A percentile compares a stretch with the other conserved stretches of the same genome.
These are phyloP conservation scores for Amphibolis antarctica DNA, from an alignment of 106 monocot species.

Conservation along the genomic window DNA sequence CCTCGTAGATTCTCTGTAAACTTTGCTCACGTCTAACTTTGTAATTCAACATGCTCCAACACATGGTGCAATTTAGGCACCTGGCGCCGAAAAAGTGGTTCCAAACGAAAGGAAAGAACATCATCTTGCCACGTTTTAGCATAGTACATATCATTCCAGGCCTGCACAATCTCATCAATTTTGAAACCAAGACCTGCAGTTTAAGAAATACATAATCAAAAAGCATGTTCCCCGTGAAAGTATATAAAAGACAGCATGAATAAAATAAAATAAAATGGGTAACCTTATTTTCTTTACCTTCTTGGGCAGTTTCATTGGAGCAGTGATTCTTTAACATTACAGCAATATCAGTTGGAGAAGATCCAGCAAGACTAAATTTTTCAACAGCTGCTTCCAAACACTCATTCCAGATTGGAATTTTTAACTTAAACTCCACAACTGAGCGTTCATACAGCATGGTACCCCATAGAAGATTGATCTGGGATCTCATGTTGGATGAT, in stretches of 20 bases:
- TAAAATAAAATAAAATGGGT: background rate
- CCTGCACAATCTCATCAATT: conserved; percentile 85
- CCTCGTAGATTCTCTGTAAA: background rate
- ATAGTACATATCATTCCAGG: conserved; percentile 98
- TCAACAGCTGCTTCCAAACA: conserved; percentile 69
- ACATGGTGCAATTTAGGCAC: conserved; percentile 54
- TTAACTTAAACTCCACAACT: conserved; percentile 72
- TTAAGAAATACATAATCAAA: background rate
- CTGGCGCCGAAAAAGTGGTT: conserved; percentile 62
- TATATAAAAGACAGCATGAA: too few relatives aligned
- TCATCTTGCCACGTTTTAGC: conserved; percentile 63
- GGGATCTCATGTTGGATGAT: conserved; percentile 58
- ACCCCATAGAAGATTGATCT: conserved; percentile 75
- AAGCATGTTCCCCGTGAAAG: too few relatives aligned
- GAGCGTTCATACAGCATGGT: conserved; percentile 84
- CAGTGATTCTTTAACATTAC: conserved; percentile 92
- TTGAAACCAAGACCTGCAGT: conserved; percentile 71
- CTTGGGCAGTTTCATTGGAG: conserved; percentile 67
- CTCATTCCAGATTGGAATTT: conserved; percentile 57
- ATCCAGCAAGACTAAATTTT: conserved; percentile 71
- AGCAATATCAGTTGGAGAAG: conserved; percentile 57
- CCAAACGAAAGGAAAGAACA: conserved; percentile 58
- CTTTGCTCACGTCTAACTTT: background rate
- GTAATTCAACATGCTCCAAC: conserved; percentile 41
- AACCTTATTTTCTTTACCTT: conserved; percentile 33